Evolutionary conservation across 805 yeast genomes (phyloP).

Genomic region (Candida golubevii): DNA sequence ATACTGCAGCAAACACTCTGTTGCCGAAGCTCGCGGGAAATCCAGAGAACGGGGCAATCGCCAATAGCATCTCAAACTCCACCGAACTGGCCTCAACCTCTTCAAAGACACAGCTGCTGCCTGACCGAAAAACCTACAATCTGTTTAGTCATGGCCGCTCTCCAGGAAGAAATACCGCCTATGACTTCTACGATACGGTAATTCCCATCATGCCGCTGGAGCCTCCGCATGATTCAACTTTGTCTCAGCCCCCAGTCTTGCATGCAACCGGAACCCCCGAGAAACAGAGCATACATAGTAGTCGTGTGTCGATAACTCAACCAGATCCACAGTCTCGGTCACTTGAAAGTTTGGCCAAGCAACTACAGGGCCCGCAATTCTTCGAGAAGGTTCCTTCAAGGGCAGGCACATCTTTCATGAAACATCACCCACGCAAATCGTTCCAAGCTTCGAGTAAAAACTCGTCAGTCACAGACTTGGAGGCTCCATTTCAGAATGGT

Average conservation of each 20-base stretch:
- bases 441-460: slow-evolving; percentile 7
- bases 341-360: slow-evolving; percentile 38
- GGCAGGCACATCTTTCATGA: slow-evolving; percentile 21
- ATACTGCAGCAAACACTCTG: background rate
- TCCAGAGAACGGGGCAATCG: slow-evolving; percentile 1
- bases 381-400: slow-evolving; percentile 38
- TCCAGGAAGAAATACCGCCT: slow-evolving; percentile 23
- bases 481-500: slow-evolving; percentile 14
- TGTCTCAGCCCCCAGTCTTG: slow-evolving; percentile 2
- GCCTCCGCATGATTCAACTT: slow-evolving; percentile 3
- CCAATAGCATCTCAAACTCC: slow-evolving; percentile 1
- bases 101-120: slow-evolving; percentile 4
- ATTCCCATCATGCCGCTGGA: slow-evolving; percentile 34
- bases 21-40: slow-evolving; percentile 2
- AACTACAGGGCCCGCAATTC: slow-evolving; percentile 30
- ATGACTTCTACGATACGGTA: slow-evolving; percentile 40
- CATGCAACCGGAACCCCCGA: background rate
- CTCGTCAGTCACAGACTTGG: slow-evolving; percentile 27
- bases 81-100: background rate
- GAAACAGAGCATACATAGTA: slow-evolving; percentile 12
- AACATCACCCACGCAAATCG: slow-evolving; percentile 6
- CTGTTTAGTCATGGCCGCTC: background rate
- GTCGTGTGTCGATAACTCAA: slow-evolving; percentile 6
- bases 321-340: slow-evolving; percentile 13
- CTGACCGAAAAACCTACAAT: background rate